Conservation (phyloP, 2,329 filamentous ascomycete genomes). For the Kalmusia sp. region DNA sequence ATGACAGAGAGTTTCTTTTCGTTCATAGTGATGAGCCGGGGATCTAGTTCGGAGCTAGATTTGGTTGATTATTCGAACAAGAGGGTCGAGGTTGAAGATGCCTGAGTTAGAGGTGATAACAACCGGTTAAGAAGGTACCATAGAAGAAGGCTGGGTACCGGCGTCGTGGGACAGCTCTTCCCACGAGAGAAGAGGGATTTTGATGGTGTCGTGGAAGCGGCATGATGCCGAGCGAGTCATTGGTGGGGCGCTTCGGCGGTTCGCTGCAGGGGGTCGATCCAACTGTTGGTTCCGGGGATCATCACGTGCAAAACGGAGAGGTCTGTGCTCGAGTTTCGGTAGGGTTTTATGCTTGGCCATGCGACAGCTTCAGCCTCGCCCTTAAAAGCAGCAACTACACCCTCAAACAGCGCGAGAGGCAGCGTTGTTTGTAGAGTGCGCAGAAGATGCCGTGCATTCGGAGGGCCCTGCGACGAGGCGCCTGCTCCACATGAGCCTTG, state of each 20-base stretch:
- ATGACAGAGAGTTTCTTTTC: slow-evolving; percentile 32
- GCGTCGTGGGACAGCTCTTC: not conserved
- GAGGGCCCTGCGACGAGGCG: not conserved
- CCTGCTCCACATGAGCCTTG: not conserved
- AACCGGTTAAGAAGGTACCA: no score
- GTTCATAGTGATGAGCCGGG: slow-evolving; percentile 9
- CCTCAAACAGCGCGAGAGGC: slow-evolving; percentile 13
- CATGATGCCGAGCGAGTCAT: not conserved
- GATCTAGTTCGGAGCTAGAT: no score
- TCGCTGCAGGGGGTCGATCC: not conserved
- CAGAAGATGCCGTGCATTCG: not conserved
- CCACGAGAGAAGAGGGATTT: not conserved
- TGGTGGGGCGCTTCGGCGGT: not conserved
- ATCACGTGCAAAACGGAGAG: slow-evolving; percentile 9
- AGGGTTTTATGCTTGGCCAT: slow-evolving; percentile 18
- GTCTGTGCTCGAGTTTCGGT: slow-evolving; percentile 17
- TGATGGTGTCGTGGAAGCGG: not conserved
- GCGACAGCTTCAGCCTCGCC: slow-evolving; percentile 13
- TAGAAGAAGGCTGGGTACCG: not conserved
- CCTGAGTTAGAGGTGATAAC: no score
- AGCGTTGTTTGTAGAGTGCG: not conserved
- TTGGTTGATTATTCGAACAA: no score
- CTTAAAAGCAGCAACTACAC: not conserved
- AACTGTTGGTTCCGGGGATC: not conserved
- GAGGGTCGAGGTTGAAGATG: no score